Percentiles rank a stretch among this genome's conserved stretches.
Evolutionary conservation across 2,329 filamentous ascomycete genomes (phyloP).

Genomic region (Leptographium radiaticola): DNA sequence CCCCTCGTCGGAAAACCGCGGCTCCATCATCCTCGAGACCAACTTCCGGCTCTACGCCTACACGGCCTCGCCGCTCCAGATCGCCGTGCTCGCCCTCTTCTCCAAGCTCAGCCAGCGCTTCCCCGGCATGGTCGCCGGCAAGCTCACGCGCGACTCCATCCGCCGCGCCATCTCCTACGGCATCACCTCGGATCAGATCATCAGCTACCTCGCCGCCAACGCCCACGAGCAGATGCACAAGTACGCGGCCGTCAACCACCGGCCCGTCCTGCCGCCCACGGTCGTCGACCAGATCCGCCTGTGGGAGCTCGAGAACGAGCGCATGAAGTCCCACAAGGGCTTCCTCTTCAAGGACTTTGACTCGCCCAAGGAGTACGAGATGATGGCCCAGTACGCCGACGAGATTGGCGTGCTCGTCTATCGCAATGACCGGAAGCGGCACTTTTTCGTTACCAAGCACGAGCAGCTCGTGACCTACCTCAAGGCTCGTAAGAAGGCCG

Average conservation of each 20-base stretch:
- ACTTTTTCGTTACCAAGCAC: conserved; percentile 86
- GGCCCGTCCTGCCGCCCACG: conserved; percentile 77
- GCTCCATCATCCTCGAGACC: conserved; percentile 92
- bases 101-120: conserved; percentile 79
- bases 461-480: conserved; percentile 81
- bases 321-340: conserved; percentile 72
- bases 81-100: conserved; percentile 86
- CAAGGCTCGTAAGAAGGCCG: conserved; percentile 45
- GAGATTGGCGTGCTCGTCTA: conserved; percentile 84
- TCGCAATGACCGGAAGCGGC: conserved; percentile 64
- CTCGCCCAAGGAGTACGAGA: conserved; percentile 54
- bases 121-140: conserved; percentile 85
- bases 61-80: conserved; percentile 85
- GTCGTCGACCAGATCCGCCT: conserved; percentile 95
- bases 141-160: conserved; percentile 78
- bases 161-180: conserved; percentile 76
- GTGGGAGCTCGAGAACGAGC: conserved; percentile 95
- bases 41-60: conserved; percentile 98
- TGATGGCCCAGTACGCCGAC: conserved; percentile 65
- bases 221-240: conserved; percentile 90
- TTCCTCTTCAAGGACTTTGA: conserved; percentile 87
- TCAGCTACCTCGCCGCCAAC: conserved; percentile 81
- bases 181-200: conserved; percentile 92
- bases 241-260: conserved; percentile 39
- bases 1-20: conserved; percentile 38